Percentiles rank a stretch among this genome's conserved stretches.
Conservation (phyloP, 306 rosid species). For the Albizia julibrissin region DNA sequence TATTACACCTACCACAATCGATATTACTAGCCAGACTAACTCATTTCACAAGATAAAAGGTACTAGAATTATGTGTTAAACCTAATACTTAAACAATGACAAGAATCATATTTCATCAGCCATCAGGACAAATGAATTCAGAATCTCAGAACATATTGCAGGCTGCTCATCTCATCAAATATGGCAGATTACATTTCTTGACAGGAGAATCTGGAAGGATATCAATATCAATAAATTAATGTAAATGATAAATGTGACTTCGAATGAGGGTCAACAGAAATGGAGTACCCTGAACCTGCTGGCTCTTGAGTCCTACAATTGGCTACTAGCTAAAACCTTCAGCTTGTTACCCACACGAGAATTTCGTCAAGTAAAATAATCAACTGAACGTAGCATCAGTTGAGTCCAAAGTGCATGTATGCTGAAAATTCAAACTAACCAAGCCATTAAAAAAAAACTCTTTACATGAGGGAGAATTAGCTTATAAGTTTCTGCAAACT, state of each 20-base stretch:
- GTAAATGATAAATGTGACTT: neutral
- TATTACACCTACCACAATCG: neutral
- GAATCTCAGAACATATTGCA: slow-evolving; percentile 18
- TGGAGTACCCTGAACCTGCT: neutral
- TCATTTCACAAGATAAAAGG: slow-evolving; percentile 17
- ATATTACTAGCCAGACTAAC: slow-evolving; percentile 21
- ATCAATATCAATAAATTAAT: neutral
- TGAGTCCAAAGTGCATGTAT: neutral
- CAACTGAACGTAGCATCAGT: slow-evolving; percentile 8
- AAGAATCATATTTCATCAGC: slow-evolving; percentile 5
- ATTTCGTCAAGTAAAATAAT: slow-evolving; percentile 8
- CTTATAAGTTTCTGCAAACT: slow-evolving; percentile 10
- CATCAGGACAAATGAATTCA: slow-evolving; percentile 23
- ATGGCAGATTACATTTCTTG: slow-evolving; percentile 7
- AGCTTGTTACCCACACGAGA: slow-evolving; percentile 3
- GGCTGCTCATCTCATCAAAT: slow-evolving; percentile 10
- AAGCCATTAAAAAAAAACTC: neutral
- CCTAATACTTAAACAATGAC: slow-evolving; percentile 18
- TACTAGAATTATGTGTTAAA: slow-evolving; percentile 13
- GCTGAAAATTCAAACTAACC: neutral
- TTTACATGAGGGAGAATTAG: neutral
- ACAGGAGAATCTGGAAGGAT: slow-evolving; percentile 12
- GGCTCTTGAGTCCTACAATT: neutral
- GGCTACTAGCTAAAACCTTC: slow-evolving; percentile 14
- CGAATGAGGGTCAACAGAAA: neutral